These are phyloP conservation scores for Fusarium bulbicola DNA, from an alignment of 2,329 filamentous ascomycete species.

Conservation along the genomic window DNA sequence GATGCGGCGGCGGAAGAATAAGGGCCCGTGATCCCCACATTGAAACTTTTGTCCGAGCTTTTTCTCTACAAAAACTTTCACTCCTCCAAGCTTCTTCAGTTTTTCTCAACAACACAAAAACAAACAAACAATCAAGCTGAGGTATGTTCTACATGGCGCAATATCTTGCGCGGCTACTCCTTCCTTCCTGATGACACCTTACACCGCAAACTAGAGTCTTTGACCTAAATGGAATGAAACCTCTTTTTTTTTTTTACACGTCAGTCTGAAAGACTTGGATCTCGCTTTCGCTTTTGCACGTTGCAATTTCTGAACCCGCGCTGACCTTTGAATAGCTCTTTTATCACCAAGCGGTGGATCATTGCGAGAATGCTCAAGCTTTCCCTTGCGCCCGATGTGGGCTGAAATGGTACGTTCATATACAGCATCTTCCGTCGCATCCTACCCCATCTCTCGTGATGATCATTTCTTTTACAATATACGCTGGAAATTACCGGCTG, in stretches of 20 bases:
- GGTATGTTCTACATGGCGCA: constrained; percentile 38
- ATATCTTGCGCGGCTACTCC: constrained; percentile 9
- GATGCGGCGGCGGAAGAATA: constrained; percentile 25
- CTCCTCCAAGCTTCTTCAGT: constrained; percentile 22
- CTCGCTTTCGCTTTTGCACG: constrained; percentile 27
- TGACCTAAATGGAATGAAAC: constrained; percentile 88
- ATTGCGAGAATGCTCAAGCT: constrained; percentile 33
- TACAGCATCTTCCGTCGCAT: not conserved
- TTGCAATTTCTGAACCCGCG: constrained; percentile 20
- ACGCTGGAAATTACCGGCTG: constrained; percentile 98
- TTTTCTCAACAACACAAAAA: constrained; percentile 37
- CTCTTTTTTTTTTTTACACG: constrained; percentile 72
- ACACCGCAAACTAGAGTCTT: constrained; percentile 98
- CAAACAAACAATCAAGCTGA: constrained; percentile 26
- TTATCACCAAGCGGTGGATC: constrained; percentile 43
- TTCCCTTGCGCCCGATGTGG: not conserved
- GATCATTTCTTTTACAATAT: constrained; percentile 73
- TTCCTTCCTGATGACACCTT: constrained; percentile 78
- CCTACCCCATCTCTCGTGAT: constrained; percentile 50
- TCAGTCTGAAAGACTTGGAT: constrained; percentile 79
- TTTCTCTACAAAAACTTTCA: constrained; percentile 41
- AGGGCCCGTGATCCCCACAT: constrained; percentile 30
- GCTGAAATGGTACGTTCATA: constrained; percentile 46
- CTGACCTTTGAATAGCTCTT: constrained; percentile 42
- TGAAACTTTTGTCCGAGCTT: constrained; percentile 41